These are phyloP conservation scores for Leccinum griseonigrum DNA, from an alignment of 1,284 basidiomycete genomes.

Conservation along the genomic window DNA sequence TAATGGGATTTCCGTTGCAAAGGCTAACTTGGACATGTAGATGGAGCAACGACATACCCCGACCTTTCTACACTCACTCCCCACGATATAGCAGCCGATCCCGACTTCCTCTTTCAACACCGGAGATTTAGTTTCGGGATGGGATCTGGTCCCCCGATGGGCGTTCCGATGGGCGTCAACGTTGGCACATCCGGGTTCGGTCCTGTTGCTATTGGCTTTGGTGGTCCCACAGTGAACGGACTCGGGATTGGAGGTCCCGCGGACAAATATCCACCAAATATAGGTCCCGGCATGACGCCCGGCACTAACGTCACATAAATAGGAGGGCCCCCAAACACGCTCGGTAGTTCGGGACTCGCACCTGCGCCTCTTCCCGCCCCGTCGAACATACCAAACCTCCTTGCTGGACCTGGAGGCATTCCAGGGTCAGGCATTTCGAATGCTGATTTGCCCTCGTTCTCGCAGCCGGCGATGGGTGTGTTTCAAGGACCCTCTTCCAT, in stretches of 20 bases:
- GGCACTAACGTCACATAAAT: conserved; percentile 12
- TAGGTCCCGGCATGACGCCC: conserved; percentile 13
- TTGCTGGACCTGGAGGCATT: conserved; percentile 10
- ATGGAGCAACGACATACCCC: conserved; percentile 44
- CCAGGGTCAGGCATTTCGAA: conserved; percentile 13
- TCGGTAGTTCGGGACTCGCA: conserved; percentile 14
- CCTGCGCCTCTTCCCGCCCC: conserved; percentile 6
- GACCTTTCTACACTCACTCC: conserved; percentile 50
- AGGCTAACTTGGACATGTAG: conserved; percentile 14
- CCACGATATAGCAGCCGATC: conserved; percentile 51
- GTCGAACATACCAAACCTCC: conserved; percentile 7
- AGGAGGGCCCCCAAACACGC: conserved; percentile 6
- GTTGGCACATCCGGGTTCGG: conserved; percentile 23
- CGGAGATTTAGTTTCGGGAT: conserved; percentile 34
- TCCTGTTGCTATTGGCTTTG: conserved; percentile 19
- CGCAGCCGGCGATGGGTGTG: conserved; percentile 33
- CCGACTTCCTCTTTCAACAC: conserved; percentile 53
- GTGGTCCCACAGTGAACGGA: conserved; percentile 20
- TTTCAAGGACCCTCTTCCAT: conserved; percentile 28
- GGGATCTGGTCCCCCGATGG: conserved; percentile 29
- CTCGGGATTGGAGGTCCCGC: conserved; percentile 16
- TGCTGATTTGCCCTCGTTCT: conserved; percentile 19
- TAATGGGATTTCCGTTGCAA: conserved; percentile 9
- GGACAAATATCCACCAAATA: conserved; percentile 21
- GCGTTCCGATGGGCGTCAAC: conserved; percentile 22